phyloP scores from a whole-genome alignment of 2,329 filamentous ascomycete species.

The Arthrobotrys iridis region DNA sequence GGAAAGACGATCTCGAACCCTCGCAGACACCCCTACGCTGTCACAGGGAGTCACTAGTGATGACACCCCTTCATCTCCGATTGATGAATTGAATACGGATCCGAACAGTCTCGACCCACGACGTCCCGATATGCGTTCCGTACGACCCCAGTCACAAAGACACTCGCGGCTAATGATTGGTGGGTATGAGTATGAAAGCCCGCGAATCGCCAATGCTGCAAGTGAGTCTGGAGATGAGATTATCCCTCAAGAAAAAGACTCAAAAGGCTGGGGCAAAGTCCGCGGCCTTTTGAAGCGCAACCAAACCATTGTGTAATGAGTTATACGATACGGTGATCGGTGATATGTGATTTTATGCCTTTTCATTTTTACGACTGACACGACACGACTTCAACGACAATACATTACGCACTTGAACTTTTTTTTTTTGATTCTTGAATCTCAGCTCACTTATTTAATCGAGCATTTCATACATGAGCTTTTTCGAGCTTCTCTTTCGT shows the following conservation, averaged over 20 bases:
- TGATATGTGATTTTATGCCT: neutral
- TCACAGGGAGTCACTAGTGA: slow-evolving; percentile 46
- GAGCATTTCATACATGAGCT: slow-evolving; percentile 2
- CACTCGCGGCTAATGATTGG: slow-evolving; percentile 53
- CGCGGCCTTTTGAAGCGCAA: slow-evolving; percentile 47
- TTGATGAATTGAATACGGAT: slow-evolving; percentile 37
- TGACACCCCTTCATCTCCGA: slow-evolving; percentile 36
- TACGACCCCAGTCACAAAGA: slow-evolving; percentile 43
- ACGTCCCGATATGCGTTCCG: slow-evolving; percentile 29
- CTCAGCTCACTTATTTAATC: slow-evolving; percentile 50
- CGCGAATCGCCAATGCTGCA: slow-evolving; percentile 45
- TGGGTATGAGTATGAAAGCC: slow-evolving; percentile 48
- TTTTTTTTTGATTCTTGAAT: neutral
- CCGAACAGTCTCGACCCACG: slow-evolving; percentile 32
- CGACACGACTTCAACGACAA: slow-evolving; percentile 25
- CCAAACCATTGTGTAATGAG: slow-evolving; percentile 37
- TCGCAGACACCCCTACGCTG: slow-evolving; percentile 36
- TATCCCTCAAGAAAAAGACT: slow-evolving; percentile 15
- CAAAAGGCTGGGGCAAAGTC: slow-evolving; percentile 51
- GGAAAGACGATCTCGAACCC: slow-evolving; percentile 32
- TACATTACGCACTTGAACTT: slow-evolving; percentile 9
- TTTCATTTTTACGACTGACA: slow-evolving; percentile 25
- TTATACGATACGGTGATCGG: slow-evolving; percentile 17
- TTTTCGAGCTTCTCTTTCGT: neutral
- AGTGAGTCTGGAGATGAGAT: slow-evolving; percentile 45